phyloP scores from a whole-genome alignment of 2,329 filamentous ascomycete species.

The Plenodomus tracheiphilus region DNA sequence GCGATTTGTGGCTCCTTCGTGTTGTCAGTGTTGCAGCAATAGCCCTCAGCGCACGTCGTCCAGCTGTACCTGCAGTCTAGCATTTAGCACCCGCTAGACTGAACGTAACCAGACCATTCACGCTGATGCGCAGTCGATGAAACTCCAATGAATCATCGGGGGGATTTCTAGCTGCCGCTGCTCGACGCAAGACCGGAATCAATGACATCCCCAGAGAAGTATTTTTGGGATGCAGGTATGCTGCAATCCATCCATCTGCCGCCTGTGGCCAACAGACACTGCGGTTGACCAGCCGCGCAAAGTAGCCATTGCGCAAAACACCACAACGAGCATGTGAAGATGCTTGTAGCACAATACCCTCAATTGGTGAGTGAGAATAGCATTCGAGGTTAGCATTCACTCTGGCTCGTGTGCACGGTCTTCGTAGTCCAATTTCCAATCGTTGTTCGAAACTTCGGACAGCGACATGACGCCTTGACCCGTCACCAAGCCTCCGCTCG shows the following conservation, averaged over 20 bases:
- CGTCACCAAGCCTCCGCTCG: constrained; percentile 5
- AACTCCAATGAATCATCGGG: constrained; percentile 9
- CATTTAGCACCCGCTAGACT: neutral
- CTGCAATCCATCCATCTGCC: neutral
- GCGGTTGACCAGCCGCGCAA: constrained; percentile 4
- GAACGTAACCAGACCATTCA: neutral
- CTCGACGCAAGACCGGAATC: constrained; percentile 18
- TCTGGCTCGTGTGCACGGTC: constrained; percentile 11
- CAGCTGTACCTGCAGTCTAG: constrained; percentile 9
- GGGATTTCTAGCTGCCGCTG: constrained; percentile 26
- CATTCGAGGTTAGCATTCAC: constrained; percentile 5
- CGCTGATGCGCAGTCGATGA: constrained; percentile 21
- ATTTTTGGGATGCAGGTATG: constrained; percentile 19
- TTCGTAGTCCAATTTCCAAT: constrained; percentile 11
- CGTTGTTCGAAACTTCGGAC: constrained; percentile 16
- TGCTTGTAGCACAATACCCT: constrained; percentile 1
- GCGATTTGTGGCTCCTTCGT: constrained; percentile 15
- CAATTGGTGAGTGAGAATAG: constrained; percentile 14
- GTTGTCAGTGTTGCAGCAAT: constrained; percentile 4
- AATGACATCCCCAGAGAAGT: constrained; percentile 12
- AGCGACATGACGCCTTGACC: constrained; percentile 11
- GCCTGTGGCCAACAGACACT: neutral
- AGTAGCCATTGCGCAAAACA: neutral
- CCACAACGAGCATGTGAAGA: neutral
- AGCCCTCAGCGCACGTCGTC: constrained; percentile 12